phyloP scores from a whole-genome alignment of 179 eudicot species.

The Beta lomatogona region DNA sequence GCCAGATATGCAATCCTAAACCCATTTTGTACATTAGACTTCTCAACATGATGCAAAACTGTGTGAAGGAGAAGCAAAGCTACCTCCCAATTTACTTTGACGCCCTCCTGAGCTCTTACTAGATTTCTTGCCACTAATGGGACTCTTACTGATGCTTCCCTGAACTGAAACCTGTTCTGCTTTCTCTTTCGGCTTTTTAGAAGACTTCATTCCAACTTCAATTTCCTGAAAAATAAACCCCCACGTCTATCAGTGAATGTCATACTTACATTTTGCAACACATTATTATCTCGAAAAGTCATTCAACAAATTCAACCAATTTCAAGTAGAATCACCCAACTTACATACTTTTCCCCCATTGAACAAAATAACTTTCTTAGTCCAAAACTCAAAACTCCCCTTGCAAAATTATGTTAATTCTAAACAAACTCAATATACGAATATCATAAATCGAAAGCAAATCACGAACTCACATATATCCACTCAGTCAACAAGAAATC shows the following conservation, averaged over 20 bases:
- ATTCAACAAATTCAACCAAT: not conserved
- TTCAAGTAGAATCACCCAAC: not conserved
- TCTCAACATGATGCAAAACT: not conserved
- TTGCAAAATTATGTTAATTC: not conserved
- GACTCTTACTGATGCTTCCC: conserved; percentile 19
- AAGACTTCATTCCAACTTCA: conserved; percentile 26
- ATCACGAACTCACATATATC: not conserved
- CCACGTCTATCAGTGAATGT: not conserved
- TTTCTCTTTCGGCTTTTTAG: conserved; percentile 18
- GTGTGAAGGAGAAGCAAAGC: not conserved
- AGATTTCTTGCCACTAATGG: conserved; percentile 17
- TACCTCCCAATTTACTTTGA: conserved; percentile 24
- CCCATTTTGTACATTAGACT: not conserved
- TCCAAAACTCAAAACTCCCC: not conserved
- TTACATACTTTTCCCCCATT: not conserved
- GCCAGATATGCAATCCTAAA: not conserved
- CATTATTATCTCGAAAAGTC: not conserved
- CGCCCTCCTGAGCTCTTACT: conserved; percentile 24
- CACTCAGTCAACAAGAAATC: not conserved
- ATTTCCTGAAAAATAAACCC: conserved; percentile 1
- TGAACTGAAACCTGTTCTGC: conserved; percentile 7
- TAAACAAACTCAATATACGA: not conserved
- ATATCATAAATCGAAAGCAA: not conserved
- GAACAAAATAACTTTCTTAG: not conserved
- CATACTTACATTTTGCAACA: not conserved